A percentile compares a stretch with the other conserved stretches of the same genome.
phyloP scores from a whole-genome alignment of 2,329 filamentous ascomycete genomes.

The Scytalidium lignicola region DNA sequence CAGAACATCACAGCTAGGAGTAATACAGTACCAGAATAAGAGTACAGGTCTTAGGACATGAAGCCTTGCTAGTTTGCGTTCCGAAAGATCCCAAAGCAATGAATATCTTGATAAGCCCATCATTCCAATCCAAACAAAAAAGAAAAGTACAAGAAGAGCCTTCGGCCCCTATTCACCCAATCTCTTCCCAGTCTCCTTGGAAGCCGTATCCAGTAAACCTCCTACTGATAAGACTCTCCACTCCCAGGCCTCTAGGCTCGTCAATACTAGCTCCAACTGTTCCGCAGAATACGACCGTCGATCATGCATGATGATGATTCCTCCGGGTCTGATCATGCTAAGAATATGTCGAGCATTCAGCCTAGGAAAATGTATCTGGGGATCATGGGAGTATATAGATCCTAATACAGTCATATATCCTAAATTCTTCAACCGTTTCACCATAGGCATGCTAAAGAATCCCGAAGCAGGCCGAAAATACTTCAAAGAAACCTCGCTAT shows the following conservation, averaged over 20 bases:
- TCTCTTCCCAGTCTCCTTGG: conserved; percentile 2
- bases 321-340: conserved; percentile 71
- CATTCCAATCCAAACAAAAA: no score
- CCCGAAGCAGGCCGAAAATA: conserved; percentile 84
- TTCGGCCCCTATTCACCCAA: neutral
- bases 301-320: conserved; percentile 84
- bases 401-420: conserved; percentile 74
- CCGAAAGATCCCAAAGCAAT: no score
- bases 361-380: conserved; percentile 67
- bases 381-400: conserved; percentile 83
- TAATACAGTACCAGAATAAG: no score
- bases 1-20: no score
- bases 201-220: conserved; percentile 46
- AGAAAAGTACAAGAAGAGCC: neutral
- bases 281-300: conserved; percentile 74
- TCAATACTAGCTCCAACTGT: conserved; percentile 70
- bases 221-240: conserved; percentile 70
- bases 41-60: no score
- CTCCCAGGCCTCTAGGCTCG: conserved; percentile 62
- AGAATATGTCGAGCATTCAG: conserved; percentile 75
- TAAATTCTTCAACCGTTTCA: conserved; percentile 50
- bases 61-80: no score
- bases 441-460: conserved; percentile 71
- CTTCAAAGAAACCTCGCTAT: conserved; percentile 25
- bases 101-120: no score